Conservation (phyloP, 2,329 filamentous ascomycete species). For the Samsoniella hepiali region DNA sequence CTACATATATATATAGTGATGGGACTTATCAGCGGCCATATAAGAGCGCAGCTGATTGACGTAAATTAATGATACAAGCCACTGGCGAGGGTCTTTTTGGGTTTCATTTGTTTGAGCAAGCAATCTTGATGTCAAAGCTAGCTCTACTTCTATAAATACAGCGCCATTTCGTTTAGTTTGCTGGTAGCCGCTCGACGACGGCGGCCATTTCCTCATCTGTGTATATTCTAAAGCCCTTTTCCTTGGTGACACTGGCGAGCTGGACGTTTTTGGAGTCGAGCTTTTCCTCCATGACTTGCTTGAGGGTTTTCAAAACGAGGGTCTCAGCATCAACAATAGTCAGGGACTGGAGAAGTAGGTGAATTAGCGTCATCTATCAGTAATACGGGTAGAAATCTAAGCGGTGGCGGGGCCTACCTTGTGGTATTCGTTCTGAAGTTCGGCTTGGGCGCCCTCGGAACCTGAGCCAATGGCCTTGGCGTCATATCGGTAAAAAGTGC, state of each 20-base stretch:
- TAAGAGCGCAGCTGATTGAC: not conserved
- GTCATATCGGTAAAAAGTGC: constrained; percentile 98
- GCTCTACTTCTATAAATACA: constrained; percentile 21
- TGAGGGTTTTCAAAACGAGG: constrained; percentile 92
- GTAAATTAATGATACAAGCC: constrained; percentile 10
- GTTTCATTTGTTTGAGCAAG: constrained; percentile 13
- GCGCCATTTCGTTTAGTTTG: constrained; percentile 46
- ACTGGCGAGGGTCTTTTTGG: constrained; percentile 1
- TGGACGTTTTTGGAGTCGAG: constrained; percentile 98
- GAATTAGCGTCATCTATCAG: not conserved
- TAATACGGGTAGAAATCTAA: not conserved
- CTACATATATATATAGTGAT: not conserved
- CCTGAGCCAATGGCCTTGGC: constrained; percentile 98
- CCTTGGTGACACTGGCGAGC: constrained; percentile 94
- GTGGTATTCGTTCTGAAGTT: constrained; percentile 98
- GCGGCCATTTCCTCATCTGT: constrained; percentile 94
- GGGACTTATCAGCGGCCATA: not conserved
- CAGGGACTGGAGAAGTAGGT: constrained; percentile 58
- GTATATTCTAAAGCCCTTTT: constrained; percentile 98
- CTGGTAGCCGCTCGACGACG: constrained; percentile 78
- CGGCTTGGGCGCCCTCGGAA: constrained; percentile 94
- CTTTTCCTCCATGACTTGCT: constrained; percentile 99
- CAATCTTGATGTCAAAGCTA: constrained; percentile 3
- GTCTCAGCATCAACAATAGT: constrained; percentile 92
- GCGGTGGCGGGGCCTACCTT: constrained; percentile 53